Base-by-base conservation (phyloP, 306 rosid species). In the Benincasa hispida region DNA sequence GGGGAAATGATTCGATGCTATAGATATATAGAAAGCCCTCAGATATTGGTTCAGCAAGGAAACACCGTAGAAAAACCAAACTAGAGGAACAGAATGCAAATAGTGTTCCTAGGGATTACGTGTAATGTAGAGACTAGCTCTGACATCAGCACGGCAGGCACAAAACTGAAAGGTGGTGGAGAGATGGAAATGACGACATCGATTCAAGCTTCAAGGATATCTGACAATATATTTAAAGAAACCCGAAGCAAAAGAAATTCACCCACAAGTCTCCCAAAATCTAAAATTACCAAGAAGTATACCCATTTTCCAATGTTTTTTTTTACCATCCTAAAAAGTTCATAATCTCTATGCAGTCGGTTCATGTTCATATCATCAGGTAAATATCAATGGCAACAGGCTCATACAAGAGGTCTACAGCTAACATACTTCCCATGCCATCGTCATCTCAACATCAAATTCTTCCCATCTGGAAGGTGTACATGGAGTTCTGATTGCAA, bases 361-460 rank as follows among this genome's bases (percentile, higher is more conserved):
- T 45, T 45, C 17, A 45, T 2, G 18, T 21, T 35, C 72, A 15
- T n/a, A 66, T 37, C 72, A 11, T 42, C 27, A 41, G 53, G 74
- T 6, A 60, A 60, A 17, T 19, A 68, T 68, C 56, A 68, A 35
- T 7, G 14, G 19, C n/a, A 69, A 22, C 34, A 45, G 56, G 56
- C 13, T 22, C 30, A 30, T 10, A 74, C 45, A 74, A 75, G 30
- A 56, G 51, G 37, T 51, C 14, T 48, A 17, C 18, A 21, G 53
- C 70, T 63, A 67, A 84, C 95, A 81, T 90, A 94, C 99, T 76
- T 94, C 95, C 99, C 99, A 94, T 69, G 99, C 96, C 85, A 77
- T 51, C 48, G 91, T 68, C 96, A 94, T 92, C 85, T 94, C 99
- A 77, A 87, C 87, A 76, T 94, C 96, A 89, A 89, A 94, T 67